phyloP scores from a whole-genome alignment of 2,329 filamentous ascomycete genomes.

The Colletotrichum trifolii region DNA sequence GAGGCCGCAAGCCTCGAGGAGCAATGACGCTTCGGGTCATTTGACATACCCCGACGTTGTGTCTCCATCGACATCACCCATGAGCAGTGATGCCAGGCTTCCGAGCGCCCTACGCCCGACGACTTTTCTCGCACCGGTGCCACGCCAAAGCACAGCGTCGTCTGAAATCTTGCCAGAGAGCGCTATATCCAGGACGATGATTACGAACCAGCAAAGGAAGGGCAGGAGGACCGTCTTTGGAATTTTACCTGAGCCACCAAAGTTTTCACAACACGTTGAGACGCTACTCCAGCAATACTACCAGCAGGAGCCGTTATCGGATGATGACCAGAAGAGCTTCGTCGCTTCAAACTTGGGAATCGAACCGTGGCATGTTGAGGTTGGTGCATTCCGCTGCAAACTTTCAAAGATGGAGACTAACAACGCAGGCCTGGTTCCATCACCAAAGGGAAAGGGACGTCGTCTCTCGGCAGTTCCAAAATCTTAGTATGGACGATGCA shows the following conservation, averaged over 20 bases:
- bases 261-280: slow-evolving; percentile 61
- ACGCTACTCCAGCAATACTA: slow-evolving; percentile 65
- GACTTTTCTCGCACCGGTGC: slow-evolving; percentile 12
- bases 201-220: slow-evolving; percentile 58
- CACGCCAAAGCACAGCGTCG: slow-evolving; percentile 4
- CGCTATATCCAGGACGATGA: slow-evolving; percentile 52
- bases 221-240: slow-evolving; percentile 53
- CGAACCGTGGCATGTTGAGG: slow-evolving; percentile 61
- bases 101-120: slow-evolving; percentile 40
- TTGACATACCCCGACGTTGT: background rate
- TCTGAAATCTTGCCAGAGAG: slow-evolving; percentile 24
- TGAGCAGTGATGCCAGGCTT: slow-evolving; percentile 34
- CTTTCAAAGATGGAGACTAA: background rate
- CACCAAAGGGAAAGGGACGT: slow-evolving; percentile 62
- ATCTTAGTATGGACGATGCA: slow-evolving; percentile 53
- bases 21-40: background rate
- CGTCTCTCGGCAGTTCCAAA: slow-evolving; percentile 57
- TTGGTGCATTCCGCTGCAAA: slow-evolving; percentile 41
- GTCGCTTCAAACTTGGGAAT: slow-evolving; percentile 66
- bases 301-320: slow-evolving; percentile 58
- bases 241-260: slow-evolving; percentile 54
- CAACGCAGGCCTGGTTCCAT: slow-evolving; percentile 61
- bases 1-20: background rate
- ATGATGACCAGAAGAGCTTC: slow-evolving; percentile 61
- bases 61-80: slow-evolving; percentile 39